Evolutionary conservation across 257 asterid species (phyloP).

Genomic region (Solanum tarijense): DNA sequence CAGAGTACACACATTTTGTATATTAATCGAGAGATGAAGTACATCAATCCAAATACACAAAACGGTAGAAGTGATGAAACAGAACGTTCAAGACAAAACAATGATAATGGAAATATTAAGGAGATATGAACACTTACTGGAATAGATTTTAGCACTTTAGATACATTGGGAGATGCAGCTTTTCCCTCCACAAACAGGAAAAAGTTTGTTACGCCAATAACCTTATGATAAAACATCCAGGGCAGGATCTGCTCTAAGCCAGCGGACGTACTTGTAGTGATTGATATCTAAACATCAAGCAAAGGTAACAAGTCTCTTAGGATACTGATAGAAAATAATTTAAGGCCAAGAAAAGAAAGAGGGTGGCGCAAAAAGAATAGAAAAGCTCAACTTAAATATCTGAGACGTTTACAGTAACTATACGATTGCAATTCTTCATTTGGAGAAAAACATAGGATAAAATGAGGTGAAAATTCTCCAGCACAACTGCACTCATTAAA

Average conservation of each 20-base stretch:
- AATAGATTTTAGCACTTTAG: constrained; percentile 71
- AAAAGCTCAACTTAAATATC: background rate
- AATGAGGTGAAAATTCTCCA: background rate
- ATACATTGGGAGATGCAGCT: constrained; percentile 65
- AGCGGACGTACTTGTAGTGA: constrained; percentile 73
- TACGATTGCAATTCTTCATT: background rate
- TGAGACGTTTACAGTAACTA: background rate
- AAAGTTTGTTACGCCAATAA: constrained; percentile 64
- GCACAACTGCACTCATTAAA: background rate
- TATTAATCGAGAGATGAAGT: background rate
- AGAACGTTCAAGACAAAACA: background rate
- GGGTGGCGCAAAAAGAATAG: background rate
- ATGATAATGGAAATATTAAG: background rate
- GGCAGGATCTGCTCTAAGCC: constrained; percentile 80
- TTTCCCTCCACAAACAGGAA: constrained; percentile 78
- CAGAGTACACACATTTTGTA: background rate
- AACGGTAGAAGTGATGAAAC: background rate
- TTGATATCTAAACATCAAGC: constrained; percentile 40
- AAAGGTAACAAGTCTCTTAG: background rate
- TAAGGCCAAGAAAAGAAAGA: background rate
- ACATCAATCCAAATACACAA: background rate
- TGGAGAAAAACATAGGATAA: background rate
- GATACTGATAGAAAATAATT: background rate
- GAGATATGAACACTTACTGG: constrained; percentile 36
- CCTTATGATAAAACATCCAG: constrained; percentile 82